These are phyloP conservation scores for Naganishia onofrii DNA, from an alignment of 768 basidiomycete species.

Conservation along the genomic window DNA sequence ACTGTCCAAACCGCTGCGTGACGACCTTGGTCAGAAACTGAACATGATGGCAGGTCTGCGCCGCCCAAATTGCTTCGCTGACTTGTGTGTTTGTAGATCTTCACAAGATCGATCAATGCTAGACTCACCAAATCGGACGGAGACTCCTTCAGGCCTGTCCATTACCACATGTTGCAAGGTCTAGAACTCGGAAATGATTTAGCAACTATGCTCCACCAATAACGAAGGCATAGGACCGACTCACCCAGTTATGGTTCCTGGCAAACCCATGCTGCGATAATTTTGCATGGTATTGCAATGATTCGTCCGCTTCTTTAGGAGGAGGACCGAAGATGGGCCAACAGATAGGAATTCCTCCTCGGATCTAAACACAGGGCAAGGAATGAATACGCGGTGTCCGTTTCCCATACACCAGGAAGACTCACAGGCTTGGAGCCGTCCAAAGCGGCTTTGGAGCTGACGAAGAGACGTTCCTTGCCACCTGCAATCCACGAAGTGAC, in stretches of 20 bases:
- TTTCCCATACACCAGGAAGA: background rate
- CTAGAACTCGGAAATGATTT: background rate
- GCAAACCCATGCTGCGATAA: constrained; percentile 90
- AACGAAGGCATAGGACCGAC: background rate
- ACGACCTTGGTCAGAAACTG: too few relatives aligned
- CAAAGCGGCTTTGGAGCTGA: constrained; percentile 72
- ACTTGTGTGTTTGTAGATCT: too few relatives aligned
- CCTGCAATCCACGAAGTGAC: constrained; percentile 75
- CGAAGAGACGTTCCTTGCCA: constrained; percentile 69
- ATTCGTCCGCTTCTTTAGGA: constrained; percentile 55
- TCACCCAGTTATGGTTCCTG: constrained; percentile 67
- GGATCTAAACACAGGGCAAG: constrained; percentile 42
- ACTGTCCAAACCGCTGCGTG: too few relatives aligned
- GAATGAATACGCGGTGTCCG: background rate
- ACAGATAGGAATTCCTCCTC: constrained; percentile 59
- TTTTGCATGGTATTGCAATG: constrained; percentile 55
- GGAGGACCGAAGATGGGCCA: constrained; percentile 85
- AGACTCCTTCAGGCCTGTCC: constrained; percentile 70
- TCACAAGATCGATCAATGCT: too few relatives aligned
- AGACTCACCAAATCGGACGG: constrained; percentile 56
- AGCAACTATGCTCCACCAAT: too few relatives aligned
- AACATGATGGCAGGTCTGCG: too few relatives aligned
- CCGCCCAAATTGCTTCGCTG: too few relatives aligned
- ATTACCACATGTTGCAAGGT: constrained; percentile 62
- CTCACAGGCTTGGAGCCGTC: constrained; percentile 77